These are phyloP conservation scores for Silene uniflora DNA, from an alignment of 148 eudicot species.

Conservation along the genomic window DNA sequence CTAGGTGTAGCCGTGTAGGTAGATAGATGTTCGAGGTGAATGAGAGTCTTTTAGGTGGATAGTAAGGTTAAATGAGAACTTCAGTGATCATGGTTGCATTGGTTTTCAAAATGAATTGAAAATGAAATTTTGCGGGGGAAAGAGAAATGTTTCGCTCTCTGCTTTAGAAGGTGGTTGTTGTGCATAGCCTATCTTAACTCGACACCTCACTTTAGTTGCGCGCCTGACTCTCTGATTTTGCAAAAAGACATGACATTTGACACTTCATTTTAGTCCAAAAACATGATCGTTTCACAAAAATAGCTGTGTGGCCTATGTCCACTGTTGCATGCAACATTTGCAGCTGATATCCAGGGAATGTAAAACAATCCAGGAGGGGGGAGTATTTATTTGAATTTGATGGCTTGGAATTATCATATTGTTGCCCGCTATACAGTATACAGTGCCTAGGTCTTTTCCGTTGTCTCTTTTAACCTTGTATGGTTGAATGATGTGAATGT, in stretches of 20 bases:
- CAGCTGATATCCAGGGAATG: too few relatives aligned
- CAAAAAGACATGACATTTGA: neutral
- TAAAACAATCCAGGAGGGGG: too few relatives aligned
- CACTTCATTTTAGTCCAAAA: neutral
- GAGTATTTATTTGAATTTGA: neutral
- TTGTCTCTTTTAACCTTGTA: too few relatives aligned
- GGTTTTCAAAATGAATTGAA: neutral
- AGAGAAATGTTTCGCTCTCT: neutral
- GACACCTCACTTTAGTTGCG: neutral
- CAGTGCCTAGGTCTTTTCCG: too few relatives aligned
- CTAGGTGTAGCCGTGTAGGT: too few relatives aligned
- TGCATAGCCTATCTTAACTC: neutral
- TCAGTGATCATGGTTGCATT: neutral
- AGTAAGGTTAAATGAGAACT: neutral
- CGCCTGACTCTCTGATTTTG: neutral
- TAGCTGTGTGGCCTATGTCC: neutral
- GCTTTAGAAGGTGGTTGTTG: neutral
- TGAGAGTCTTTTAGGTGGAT: too few relatives aligned
- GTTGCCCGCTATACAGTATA: too few relatives aligned
- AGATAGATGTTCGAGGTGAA: too few relatives aligned
- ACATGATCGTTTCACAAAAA: neutral
- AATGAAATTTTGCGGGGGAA: neutral
- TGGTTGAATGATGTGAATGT: slow-evolving; percentile 8
- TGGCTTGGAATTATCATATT: neutral
- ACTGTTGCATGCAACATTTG: neutral